These are phyloP conservation scores for Naegleria lovaniensis DNA, from an alignment of 208 protist species.

Conservation along the genomic window DNA sequence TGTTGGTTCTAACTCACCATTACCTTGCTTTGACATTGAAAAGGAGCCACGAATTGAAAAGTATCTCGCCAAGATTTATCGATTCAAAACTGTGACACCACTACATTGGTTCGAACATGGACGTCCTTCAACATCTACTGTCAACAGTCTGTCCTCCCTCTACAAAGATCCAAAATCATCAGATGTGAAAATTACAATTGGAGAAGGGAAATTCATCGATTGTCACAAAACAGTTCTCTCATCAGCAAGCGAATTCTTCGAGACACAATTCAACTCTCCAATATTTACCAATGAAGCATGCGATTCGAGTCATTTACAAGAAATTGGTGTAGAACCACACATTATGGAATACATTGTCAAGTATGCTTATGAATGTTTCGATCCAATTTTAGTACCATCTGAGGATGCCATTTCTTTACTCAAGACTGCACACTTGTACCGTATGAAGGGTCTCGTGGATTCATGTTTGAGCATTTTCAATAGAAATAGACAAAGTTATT, in stretches of 20 bases:
- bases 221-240: background rate
- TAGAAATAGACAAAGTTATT: too few species aligned
- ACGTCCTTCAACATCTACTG: background rate
- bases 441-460: background rate
- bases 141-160: background rate
- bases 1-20: background rate
- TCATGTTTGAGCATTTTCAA: background rate
- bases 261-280: background rate
- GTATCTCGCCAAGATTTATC: background rate
- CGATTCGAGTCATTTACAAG: background rate
- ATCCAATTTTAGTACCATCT: background rate
- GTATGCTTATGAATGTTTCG: background rate
- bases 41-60: background rate
- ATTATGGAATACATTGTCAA: background rate
- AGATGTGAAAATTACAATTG: background rate
- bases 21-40: background rate
- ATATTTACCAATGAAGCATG: background rate
- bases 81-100: background rate
- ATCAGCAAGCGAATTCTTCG: background rate
- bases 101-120: too few species aligned
- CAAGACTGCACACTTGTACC: background rate
- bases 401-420: background rate
- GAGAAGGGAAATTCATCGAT: background rate
- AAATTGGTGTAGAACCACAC: background rate
- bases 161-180: too few species aligned